Conservation (phyloP, 108 stramenopile species). For the Parietichytrium sp. region DNA sequence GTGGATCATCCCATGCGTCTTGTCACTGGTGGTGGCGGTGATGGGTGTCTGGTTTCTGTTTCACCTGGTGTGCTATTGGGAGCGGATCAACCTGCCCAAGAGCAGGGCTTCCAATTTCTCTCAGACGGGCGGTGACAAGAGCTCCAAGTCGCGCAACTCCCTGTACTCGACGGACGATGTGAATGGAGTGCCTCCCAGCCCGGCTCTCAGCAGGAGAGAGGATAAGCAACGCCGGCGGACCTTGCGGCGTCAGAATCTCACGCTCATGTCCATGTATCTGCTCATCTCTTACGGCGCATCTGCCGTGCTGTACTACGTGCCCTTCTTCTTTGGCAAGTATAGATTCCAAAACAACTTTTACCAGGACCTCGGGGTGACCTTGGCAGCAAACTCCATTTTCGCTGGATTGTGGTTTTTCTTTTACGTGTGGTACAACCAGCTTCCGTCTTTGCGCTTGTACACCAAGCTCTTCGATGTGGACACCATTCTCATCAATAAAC, state of each 20-base stretch:
- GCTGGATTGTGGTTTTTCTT: conserved; percentile 5
- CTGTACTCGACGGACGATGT: too few species aligned
- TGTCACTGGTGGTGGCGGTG: too few species aligned
- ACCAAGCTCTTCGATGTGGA: conserved; percentile 23
- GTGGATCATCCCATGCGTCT: too few species aligned
- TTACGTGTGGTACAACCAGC: not conserved
- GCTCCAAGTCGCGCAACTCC: too few species aligned
- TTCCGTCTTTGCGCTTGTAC: conserved; percentile 20
- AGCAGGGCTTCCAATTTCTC: too few species aligned
- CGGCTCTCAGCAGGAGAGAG: too few species aligned
- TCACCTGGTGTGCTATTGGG: too few species aligned
- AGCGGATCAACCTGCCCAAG: too few species aligned
- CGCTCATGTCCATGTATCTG: not conserved
- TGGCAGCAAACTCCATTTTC: conserved; percentile 6
- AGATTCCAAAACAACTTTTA: not conserved
- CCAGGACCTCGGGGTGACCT: conserved; percentile 1
- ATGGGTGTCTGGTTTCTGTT: too few species aligned
- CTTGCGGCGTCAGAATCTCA: conserved; percentile 20
- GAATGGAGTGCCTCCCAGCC: too few species aligned
- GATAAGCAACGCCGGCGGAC: too few species aligned
- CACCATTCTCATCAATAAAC: not conserved
- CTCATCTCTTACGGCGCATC: not conserved
- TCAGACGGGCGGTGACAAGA: too few species aligned
- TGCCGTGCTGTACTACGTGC: not conserved
- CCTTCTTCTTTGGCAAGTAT: not conserved